phyloP scores from a whole-genome alignment of 768 basidiomycete species.

The Suillus luteus region DNA sequence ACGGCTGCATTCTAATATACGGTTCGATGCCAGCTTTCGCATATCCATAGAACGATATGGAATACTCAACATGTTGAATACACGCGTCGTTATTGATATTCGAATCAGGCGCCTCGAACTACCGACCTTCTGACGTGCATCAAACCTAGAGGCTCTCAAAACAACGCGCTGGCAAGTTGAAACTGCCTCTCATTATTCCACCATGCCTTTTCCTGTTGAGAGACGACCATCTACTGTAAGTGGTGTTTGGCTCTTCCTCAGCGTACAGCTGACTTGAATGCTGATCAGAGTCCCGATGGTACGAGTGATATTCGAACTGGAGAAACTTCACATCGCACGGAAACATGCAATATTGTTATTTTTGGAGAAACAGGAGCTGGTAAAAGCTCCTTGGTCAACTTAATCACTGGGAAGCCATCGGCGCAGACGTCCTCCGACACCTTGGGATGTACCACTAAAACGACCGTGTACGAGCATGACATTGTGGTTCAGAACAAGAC shows the following conservation, averaged over 20 bases:
- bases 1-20: not conserved
- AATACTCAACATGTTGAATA: not conserved
- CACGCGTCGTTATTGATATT: not conserved
- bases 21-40: not conserved
- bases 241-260: not conserved
- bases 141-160: not conserved
- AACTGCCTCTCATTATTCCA: not conserved
- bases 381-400: slow-evolving; percentile 33
- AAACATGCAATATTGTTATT: slow-evolving; percentile 27
- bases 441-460: slow-evolving; percentile 19
- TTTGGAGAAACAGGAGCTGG: slow-evolving; percentile 38
- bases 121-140: not conserved
- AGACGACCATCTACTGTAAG: not conserved
- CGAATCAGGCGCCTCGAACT: not conserved
- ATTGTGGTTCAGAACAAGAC: not conserved
- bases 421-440: slow-evolving; percentile 29
- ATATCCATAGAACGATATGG: not conserved
- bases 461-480: not conserved
- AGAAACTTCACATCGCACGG: not conserved
- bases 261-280: not conserved
- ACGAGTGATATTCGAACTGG: not conserved
- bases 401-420: slow-evolving; percentile 35
- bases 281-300: not conserved
- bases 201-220: not conserved
- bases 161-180: not conserved